phyloP scores from a whole-genome alignment of 2,329 filamentous ascomycete species.

The Clonostachys sp. region DNA sequence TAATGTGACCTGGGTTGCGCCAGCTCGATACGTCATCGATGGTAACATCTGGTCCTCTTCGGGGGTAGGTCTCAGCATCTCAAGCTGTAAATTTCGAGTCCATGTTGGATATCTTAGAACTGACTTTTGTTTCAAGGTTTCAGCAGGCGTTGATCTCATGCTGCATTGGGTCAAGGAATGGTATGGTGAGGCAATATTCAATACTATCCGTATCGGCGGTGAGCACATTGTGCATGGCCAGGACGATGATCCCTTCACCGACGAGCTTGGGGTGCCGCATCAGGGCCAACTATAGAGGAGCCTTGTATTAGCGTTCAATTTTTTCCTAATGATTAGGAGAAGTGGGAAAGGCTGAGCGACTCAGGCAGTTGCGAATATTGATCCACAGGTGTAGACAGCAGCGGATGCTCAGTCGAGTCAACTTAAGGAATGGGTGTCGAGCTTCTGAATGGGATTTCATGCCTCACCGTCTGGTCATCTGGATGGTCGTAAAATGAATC shows the following conservation, averaged over 20 bases:
- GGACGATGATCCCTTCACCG: slow-evolving; percentile 1
- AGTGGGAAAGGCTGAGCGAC: no score
- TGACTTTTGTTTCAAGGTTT: neutral
- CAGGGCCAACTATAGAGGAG: neutral
- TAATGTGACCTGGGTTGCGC: slow-evolving; percentile 53
- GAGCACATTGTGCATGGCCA: neutral
- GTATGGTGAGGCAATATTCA: neutral
- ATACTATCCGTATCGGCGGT: neutral
- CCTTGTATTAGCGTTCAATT: no score
- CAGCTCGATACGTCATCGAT: slow-evolving; percentile 61
- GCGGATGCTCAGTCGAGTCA: no score
- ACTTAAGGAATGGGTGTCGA: no score
- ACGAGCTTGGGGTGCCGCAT: neutral
- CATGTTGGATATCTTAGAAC: neutral
- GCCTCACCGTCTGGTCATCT: no score
- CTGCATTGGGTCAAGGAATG: neutral
- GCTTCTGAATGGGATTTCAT: no score
- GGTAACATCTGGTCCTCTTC: slow-evolving; percentile 60
- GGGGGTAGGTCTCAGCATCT: neutral
- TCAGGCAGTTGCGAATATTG: no score
- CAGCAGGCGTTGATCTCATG: slow-evolving; percentile 1
- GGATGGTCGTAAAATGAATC: no score
- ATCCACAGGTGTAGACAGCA: no score
- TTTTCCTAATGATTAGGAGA: no score
- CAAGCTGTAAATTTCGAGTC: neutral